Conservation (phyloP, 768 basidiomycete genomes). For the Pleurotus giganteus region DNA sequence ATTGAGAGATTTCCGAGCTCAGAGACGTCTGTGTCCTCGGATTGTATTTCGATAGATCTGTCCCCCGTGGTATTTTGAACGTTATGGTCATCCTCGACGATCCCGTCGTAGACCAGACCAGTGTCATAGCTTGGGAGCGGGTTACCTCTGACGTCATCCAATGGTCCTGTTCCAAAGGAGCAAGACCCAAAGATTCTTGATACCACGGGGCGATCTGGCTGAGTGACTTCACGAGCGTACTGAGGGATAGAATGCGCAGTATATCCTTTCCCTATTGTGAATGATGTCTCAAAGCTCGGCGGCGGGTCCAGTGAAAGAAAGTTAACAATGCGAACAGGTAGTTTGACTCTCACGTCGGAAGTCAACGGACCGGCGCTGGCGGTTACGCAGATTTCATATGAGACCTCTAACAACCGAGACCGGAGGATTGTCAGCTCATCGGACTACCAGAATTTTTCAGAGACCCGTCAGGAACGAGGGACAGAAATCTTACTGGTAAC, state of each 20-base stretch:
- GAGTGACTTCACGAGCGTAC: neutral
- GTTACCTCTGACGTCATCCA: neutral
- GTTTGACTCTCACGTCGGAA: slow-evolving; percentile 63
- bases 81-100: neutral
- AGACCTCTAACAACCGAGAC: slow-evolving; percentile 72
- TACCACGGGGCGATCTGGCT: neutral
- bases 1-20: slow-evolving; percentile 21
- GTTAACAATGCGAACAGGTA: slow-evolving; percentile 79
- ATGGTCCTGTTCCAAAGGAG: neutral
- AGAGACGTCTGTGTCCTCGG: neutral
- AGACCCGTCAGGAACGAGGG: slow-evolving; percentile 1
- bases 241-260: neutral
- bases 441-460: slow-evolving; percentile 38
- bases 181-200: slow-evolving; percentile 5
- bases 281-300: slow-evolving; percentile 33
- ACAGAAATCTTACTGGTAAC: slow-evolving; percentile 62
- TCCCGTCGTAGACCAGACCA: neutral
- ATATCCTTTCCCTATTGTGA: neutral
- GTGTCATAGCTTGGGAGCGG: neutral
- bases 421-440: slow-evolving; percentile 69
- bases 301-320: slow-evolving; percentile 87
- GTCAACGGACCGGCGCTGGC: slow-evolving; percentile 57
- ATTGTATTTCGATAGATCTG: neutral
- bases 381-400: slow-evolving; percentile 67
- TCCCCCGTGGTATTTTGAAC: neutral